A percentile compares a stretch with the other conserved stretches of the same genome.
These are phyloP conservation scores for Nakaseomyces uthaithaninus DNA, from an alignment of 1,139 yeast genomes.

Conservation along the genomic window DNA sequence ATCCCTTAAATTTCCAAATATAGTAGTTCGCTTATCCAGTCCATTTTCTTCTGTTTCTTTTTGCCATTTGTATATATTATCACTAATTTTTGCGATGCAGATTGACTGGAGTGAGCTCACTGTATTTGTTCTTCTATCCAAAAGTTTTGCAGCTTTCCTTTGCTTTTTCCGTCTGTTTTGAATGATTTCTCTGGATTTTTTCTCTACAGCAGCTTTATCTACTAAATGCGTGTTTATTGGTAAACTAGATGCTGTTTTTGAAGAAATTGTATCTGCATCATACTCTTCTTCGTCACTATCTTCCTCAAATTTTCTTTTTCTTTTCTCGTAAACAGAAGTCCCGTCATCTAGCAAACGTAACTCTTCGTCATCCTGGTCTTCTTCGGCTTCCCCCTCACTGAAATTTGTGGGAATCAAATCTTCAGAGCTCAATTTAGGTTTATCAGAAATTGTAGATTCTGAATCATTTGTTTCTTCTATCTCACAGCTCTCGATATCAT, in stretches of 20 bases:
- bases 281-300: constrained; percentile 31
- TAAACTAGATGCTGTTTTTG: constrained; percentile 8
- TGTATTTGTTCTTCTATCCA: constrained; percentile 57
- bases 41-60: constrained; percentile 40
- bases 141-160: constrained; percentile 72
- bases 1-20: constrained; percentile 25
- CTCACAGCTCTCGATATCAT: neutral
- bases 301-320: constrained; percentile 9
- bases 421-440: constrained; percentile 1
- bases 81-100: constrained; percentile 63
- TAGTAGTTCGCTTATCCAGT: constrained; percentile 11
- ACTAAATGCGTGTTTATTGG: constrained; percentile 7
- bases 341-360: constrained; percentile 4
- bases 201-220: constrained; percentile 9
- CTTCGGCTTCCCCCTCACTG: constrained; percentile 6
- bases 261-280: constrained; percentile 11
- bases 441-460: constrained; percentile 5
- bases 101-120: constrained; percentile 73
- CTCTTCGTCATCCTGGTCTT: constrained; percentile 6
- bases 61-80: constrained; percentile 42
- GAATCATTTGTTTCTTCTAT: neutral
- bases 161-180: constrained; percentile 67
- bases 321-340: constrained; percentile 4
- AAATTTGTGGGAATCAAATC: neutral
- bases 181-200: constrained; percentile 39